Evolutionary conservation across 345 rosid species (phyloP).

Genomic region (Alliaria petiolata): DNA sequence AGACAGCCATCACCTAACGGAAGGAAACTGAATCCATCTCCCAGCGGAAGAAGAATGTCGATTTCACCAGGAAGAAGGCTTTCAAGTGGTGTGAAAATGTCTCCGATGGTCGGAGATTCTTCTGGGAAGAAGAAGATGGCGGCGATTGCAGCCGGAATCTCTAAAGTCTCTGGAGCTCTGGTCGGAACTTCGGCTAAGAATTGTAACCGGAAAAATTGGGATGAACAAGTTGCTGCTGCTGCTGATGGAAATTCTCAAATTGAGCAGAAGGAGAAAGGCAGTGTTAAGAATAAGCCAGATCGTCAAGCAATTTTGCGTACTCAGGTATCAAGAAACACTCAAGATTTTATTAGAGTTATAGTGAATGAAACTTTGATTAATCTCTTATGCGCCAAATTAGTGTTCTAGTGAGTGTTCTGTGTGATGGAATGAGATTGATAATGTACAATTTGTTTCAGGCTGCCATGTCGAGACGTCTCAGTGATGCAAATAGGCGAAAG

Average conservation of each 20-base stretch:
- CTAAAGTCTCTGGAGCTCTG: conserved; percentile 64
- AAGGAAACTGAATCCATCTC: conserved; percentile 69
- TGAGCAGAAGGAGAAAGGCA: conserved; percentile 49
- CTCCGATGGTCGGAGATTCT: conserved; percentile 68
- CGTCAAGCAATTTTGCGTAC: conserved; percentile 74
- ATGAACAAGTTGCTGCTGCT: conserved; percentile 36
- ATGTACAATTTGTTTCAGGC: conserved; percentile 42
- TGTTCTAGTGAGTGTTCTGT: background rate
- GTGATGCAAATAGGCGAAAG: conserved; percentile 64
- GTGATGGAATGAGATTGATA: background rate
- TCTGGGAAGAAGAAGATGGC: conserved; percentile 79
- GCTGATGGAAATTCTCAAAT: conserved; percentile 27
- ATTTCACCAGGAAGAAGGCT: conserved; percentile 82
- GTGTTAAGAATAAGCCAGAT: conserved; percentile 52
- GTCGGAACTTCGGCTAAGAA: conserved; percentile 48
- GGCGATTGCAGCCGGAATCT: conserved; percentile 55
- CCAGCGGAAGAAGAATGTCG: conserved; percentile 62
- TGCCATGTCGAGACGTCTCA: conserved; percentile 79
- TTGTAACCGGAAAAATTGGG: conserved; percentile 60
- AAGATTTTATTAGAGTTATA: background rate
- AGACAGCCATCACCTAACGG: conserved; percentile 83
- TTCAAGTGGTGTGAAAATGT: conserved; percentile 64
- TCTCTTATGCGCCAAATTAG: background rate
- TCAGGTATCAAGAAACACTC: conserved; percentile 45
- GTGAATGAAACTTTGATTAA: background rate